Conservation (phyloP, 139 green algal genomes). For the Pseudopediastrum boryanum region DNA sequence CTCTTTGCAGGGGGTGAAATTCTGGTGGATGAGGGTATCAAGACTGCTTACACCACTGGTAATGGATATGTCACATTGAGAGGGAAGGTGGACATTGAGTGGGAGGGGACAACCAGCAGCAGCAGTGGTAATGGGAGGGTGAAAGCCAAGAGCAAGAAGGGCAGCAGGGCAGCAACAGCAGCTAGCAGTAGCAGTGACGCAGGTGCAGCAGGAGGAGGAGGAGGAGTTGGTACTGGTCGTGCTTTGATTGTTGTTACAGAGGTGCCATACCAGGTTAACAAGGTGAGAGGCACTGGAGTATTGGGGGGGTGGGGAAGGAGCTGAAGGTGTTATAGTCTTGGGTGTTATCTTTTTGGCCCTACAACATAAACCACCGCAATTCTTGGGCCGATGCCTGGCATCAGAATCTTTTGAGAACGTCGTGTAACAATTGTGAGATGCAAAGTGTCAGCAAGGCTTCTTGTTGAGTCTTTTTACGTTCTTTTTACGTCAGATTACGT, state of each 20-base stretch:
- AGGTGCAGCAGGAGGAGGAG: constrained; percentile 13
- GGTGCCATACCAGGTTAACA: constrained; percentile 93
- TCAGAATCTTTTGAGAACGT: no score
- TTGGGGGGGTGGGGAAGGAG: no score
- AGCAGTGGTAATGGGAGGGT: not conserved
- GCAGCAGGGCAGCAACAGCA: not conserved
- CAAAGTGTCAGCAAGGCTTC: no score
- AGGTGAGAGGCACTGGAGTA: no score
- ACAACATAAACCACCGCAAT: no score
- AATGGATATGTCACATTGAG: constrained; percentile 75
- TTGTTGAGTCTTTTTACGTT: no score
- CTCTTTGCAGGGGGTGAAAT: constrained; percentile 66
- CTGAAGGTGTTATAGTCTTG: no score
- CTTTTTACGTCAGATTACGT: no score
- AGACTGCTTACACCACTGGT: constrained; percentile 73
- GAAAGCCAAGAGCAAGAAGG: no score
- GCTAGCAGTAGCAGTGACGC: not conserved
- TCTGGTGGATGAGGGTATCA: constrained; percentile 55
- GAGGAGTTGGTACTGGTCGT: not conserved
- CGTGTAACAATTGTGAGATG: no score
- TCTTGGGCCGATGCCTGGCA: no score
- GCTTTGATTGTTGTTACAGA: constrained; percentile 86
- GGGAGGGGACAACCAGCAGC: not conserved
- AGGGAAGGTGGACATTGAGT: constrained; percentile 74
- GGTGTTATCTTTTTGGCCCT: no score